These are phyloP conservation scores for Pachysandra terminalis DNA, from an alignment of 164 flowering plant species.

Conservation along the genomic window DNA sequence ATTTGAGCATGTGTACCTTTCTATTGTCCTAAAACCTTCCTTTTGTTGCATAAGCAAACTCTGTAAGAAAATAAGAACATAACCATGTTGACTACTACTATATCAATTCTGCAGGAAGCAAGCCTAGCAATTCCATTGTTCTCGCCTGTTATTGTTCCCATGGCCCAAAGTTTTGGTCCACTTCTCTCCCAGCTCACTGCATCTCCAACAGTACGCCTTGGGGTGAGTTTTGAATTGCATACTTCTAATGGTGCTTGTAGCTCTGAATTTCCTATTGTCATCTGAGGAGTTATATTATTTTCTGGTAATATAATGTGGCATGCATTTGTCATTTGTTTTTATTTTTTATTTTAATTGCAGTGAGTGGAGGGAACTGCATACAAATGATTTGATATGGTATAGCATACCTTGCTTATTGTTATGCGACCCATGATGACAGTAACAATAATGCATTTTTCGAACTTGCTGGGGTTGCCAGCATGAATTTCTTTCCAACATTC, in stretches of 20 bases:
- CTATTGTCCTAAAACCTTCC: not conserved
- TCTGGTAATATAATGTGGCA: not conserved
- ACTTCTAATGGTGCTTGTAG: not conserved
- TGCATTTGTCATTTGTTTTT: not conserved
- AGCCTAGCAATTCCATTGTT: conserved; percentile 79
- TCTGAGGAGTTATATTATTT: not conserved
- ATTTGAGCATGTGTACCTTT: not conserved
- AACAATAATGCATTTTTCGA: no score
- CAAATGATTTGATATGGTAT: no score
- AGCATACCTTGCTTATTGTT: no score
- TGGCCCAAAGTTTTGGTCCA: conserved; percentile 94
- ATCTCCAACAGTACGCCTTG: conserved; percentile 74
- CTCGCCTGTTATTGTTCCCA: conserved; percentile 90
- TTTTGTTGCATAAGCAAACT: not conserved
- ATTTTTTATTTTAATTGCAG: not conserved
- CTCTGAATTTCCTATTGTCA: conserved; percentile 2
- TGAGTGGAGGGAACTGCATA: no score
- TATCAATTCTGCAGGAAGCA: conserved; percentile 56
- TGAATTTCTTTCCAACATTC: no score
- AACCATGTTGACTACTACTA: not conserved
- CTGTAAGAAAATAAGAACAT: not conserved
- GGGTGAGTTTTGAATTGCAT: conserved; percentile 45
- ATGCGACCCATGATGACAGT: no score
- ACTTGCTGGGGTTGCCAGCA: no score
- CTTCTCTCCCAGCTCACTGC: conserved; percentile 71